Evolutionary conservation across 1,284 basidiomycete species (phyloP), one percentile per base, ranked within the genome.

Genomic region (Apiotrichum domesticum): DNA sequence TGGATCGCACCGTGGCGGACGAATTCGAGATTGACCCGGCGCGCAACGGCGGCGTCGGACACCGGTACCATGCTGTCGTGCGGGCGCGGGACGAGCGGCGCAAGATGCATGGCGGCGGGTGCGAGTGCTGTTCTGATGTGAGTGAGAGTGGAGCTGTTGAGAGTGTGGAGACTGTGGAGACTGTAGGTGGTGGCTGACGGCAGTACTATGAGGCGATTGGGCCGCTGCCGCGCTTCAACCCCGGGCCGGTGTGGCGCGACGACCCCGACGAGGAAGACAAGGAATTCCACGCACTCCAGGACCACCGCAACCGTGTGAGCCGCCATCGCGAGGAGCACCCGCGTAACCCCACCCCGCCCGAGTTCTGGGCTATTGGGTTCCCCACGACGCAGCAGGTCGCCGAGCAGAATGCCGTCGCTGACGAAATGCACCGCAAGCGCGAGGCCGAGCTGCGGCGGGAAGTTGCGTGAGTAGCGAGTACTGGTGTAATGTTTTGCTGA

Each of bases 151-250:
- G 3, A 29, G 29, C 21, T 21, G 21, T 21, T 21, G 21, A 21
- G 29, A 29, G 3, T 29, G 29, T 29, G 29, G 29, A 29, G 29
- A 29, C 29, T 29, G 29, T 29, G 29, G 29, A 29, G 29, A 29
- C 29, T 29, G 29, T 35, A 32, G 45, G 35, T 10, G 41, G 8
- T 33, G 29, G 14, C 40, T 55, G 14, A 59, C 45, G 9, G 1
- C 58, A 93, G 90, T 94, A 91, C 68, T 94, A 92, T 68, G 81
- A 84, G 59, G 85, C 84, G 0, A 75, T 90, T 9, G 87, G 87
- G 0, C 83, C 85, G 5, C 77, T 89, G 15, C 88, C 89, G 1
- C 69, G 74, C 6, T 81, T 83, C 46, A 80, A 85, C 6, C 80
- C 83, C 59, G 80, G 80, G 3, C 89, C 88, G 0, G 77, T 82